Evolutionary conservation across 208 protist genomes (phyloP), one percentile per base, ranked within the genome.

Genomic region (Herpetomonas samuelpessoai): DNA sequence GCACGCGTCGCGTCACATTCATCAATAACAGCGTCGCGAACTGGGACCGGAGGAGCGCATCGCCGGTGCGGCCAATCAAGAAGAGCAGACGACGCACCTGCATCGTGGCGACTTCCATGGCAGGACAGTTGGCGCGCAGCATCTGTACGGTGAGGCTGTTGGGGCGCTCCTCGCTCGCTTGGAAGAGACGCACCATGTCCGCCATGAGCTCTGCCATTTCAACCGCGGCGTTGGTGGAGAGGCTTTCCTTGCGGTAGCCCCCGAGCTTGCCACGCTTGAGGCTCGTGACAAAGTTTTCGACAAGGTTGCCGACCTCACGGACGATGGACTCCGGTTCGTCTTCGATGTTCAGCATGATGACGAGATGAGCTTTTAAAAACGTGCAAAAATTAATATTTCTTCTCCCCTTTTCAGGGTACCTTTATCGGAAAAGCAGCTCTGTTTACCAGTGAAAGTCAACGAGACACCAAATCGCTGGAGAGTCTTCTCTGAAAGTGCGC

Each of bases 1-100:
- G 61, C n/a, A 94, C 77, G 16, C 88, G 79, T 0, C 88, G 83
- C 12, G 83, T 88, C n/a, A 92, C 82, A 59, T 94, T 94, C 68
- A 79, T 90, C 4, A 94, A 76, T 50, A 94, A 72, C 18, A 94
- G 71, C 48, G 76, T 84, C 29, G 62, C 57, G 55, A 91, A 88
- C 68, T 88, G 83, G 16, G 84, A 70, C 1, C 84, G 88, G 25
- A 91, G 59, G 22, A 91, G 54, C 10, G 69, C 65, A 26, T 86
- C 79, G 3, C 81, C 79, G 19, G 76, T 76, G 62, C 72, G 72
- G 2, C 63, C 78, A n/a, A 92, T 74, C 19, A 89, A 60, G 26
- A 68, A 26, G 19, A 94, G 55, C 14, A 94, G 62, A 1, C 76
- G 63, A 6, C 65, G 50, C 35, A 92, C 82, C 47, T 85, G 77